Percentiles rank a stretch among this genome's conserved stretches.
phyloP scores from a whole-genome alignment of 768 basidiomycete genomes.

The Leccinum disarticulatum region DNA sequence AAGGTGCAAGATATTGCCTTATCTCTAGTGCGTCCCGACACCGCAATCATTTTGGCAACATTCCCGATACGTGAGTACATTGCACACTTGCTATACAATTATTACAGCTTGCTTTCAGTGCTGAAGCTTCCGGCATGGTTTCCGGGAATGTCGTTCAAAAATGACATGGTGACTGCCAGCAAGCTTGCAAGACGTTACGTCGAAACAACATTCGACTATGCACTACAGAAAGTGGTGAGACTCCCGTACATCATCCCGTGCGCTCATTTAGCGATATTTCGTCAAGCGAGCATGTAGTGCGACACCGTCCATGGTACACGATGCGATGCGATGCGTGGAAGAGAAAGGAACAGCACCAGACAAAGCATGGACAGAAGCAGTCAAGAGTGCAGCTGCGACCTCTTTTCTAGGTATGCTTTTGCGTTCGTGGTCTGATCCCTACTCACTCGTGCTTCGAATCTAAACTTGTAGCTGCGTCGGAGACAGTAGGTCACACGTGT shows the following conservation, averaged over 20 bases:
- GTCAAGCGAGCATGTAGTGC: background rate
- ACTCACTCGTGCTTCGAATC: background rate
- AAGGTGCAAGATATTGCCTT: background rate
- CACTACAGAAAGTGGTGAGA: background rate
- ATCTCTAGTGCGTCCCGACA: background rate
- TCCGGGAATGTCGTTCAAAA: background rate
- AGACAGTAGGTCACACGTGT: background rate
- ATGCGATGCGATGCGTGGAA: background rate
- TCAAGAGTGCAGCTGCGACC: background rate
- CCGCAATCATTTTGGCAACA: background rate
- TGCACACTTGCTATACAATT: background rate
- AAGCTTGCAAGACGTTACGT: background rate
- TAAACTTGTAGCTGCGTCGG: background rate
- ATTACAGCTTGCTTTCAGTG: background rate
- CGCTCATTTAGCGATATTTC: background rate
- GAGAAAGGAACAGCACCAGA: background rate
- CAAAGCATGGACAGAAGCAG: background rate
- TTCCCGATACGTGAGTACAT: background rate
- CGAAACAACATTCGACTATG: background rate
- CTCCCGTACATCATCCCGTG: too few relatives aligned
- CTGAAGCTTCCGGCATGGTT: background rate
- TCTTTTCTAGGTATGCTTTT: background rate
- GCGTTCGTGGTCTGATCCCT: background rate
- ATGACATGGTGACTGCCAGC: background rate
- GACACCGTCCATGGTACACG: background rate